Conservation (phyloP, 768 basidiomycete species). For the Postia placenta region DNA sequence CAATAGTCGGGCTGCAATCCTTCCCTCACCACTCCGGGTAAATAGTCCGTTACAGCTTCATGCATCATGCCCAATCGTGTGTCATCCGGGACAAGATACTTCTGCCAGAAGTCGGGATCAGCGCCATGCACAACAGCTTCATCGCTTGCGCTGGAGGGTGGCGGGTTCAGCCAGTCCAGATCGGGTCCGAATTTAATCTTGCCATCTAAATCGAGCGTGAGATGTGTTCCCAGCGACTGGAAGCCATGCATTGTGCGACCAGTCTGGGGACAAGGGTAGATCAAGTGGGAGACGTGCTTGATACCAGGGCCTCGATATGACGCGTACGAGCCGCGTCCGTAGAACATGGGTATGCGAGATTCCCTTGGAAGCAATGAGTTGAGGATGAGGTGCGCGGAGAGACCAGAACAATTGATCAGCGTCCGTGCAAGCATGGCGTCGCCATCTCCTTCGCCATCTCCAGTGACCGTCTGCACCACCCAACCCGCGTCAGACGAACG, state of each 20-base stretch:
- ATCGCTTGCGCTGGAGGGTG: conserved; percentile 25
- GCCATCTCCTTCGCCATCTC: conserved; percentile 31
- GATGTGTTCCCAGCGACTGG: conserved; percentile 86
- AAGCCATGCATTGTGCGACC: conserved; percentile 55
- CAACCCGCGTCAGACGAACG: conserved; percentile 55
- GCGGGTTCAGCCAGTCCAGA: conserved; percentile 76
- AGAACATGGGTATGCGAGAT: conserved; percentile 66
- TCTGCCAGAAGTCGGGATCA: conserved; percentile 72
- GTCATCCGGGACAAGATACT: conserved; percentile 57
- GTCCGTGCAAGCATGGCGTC: conserved; percentile 70
- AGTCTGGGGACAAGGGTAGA: conserved; percentile 86
- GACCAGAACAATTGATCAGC: conserved; percentile 79
- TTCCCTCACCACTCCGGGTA: conserved; percentile 54
- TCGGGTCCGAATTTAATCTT: conserved; percentile 92
- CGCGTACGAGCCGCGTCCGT: conserved; percentile 82
- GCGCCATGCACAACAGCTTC: conserved; percentile 28
- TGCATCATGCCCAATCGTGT: conserved; percentile 61
- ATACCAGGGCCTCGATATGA: conserved; percentile 81
- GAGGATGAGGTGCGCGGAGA: conserved; percentile 63
- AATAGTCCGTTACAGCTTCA: conserved; percentile 62
- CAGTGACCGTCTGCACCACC: conserved; percentile 79
- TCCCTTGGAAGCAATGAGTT: conserved; percentile 60
- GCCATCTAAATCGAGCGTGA: conserved; percentile 81
- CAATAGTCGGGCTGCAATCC: conserved; percentile 78
- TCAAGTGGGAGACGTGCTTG: conserved; percentile 59